Evolutionary conservation across 2,329 filamentous ascomycete genomes (phyloP).

Genomic region (Hypoxylon sp.): DNA sequence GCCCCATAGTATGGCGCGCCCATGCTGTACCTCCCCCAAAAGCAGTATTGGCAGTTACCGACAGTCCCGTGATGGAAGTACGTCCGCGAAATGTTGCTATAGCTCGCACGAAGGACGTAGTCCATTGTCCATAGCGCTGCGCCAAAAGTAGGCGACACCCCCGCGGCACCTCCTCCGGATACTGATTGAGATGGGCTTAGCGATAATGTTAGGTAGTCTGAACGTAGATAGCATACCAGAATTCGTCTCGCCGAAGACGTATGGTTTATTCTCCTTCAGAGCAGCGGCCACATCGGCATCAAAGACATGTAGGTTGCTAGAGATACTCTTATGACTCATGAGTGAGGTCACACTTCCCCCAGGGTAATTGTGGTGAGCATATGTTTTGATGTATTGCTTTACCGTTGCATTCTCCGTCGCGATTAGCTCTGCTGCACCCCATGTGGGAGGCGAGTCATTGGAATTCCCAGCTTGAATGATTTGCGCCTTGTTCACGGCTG

Average conservation of each 20-base stretch:
- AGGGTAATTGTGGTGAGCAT: slow-evolving; percentile 66
- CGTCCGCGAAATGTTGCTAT: slow-evolving; percentile 57
- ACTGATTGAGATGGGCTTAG: slow-evolving; percentile 50
- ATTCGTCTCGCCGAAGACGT: slow-evolving; percentile 67
- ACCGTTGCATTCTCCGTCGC: slow-evolving; percentile 57
- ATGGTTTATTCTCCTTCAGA: slow-evolving; percentile 58
- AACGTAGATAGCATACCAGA: slow-evolving; percentile 56
- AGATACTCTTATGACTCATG: slow-evolving; percentile 63
- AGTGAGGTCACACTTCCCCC: slow-evolving; percentile 59
- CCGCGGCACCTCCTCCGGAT: slow-evolving; percentile 58
- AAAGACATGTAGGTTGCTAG: slow-evolving; percentile 58
- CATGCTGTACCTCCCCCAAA: slow-evolving; percentile 61
- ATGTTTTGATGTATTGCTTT: slow-evolving; percentile 59
- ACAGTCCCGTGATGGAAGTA: slow-evolving; percentile 70
- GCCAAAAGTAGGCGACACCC: slow-evolving; percentile 63
- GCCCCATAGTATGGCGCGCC: slow-evolving; percentile 68
- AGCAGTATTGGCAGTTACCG: slow-evolving; percentile 61
- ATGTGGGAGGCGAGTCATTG: slow-evolving; percentile 56
- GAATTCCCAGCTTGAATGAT: slow-evolving; percentile 62
- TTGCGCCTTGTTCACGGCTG: slow-evolving; percentile 53
- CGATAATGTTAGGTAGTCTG: slow-evolving; percentile 12
- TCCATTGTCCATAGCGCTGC: slow-evolving; percentile 68
- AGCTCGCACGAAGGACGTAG: slow-evolving; percentile 58
- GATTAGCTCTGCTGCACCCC: slow-evolving; percentile 59
- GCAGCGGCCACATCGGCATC: slow-evolving; percentile 60